Conservation (phyloP, 352 stramenopile species). For the Pythium monospermum region DNA sequence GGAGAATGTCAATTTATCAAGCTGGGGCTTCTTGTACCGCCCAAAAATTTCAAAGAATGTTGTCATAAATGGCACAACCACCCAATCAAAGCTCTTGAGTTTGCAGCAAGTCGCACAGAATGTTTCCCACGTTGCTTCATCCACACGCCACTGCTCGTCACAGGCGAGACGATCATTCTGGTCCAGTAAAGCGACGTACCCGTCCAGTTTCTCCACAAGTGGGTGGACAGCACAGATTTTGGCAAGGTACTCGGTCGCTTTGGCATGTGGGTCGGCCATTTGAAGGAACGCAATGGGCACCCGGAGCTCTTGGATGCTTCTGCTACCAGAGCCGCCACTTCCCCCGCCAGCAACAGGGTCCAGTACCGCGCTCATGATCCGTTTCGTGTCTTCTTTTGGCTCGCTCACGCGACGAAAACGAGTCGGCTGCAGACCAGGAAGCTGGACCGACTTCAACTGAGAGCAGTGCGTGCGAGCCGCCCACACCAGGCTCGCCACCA, state of each 20-base stretch:
- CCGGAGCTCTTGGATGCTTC: not conserved
- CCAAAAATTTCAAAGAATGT: constrained; percentile 21
- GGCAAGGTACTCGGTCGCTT: not conserved
- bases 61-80: constrained; percentile 11
- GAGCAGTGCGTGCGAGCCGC: constrained; percentile 6
- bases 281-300: not conserved
- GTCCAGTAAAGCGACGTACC: not conserved
- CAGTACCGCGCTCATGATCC: constrained; percentile 5
- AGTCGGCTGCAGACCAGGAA: constrained; percentile 1
- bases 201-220: constrained; percentile 4
- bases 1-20: constrained; percentile 9
- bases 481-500: not conserved
- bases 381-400: not conserved
- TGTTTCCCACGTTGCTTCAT: constrained; percentile 3
- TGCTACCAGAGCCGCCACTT: not conserved
- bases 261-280: not conserved
- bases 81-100: constrained; percentile 16
- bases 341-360: too few species aligned
- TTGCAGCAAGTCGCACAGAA: constrained; percentile 5
- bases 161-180: constrained; percentile 7
- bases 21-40: constrained; percentile 7
- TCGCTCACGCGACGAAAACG: constrained; percentile 2
- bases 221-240: constrained; percentile 9
- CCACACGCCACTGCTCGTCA: constrained; percentile 14
- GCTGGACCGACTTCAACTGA: not conserved